Evolutionary conservation across 2,329 filamentous ascomycete species (phyloP).

Genomic region (Exophiala mesophila): DNA sequence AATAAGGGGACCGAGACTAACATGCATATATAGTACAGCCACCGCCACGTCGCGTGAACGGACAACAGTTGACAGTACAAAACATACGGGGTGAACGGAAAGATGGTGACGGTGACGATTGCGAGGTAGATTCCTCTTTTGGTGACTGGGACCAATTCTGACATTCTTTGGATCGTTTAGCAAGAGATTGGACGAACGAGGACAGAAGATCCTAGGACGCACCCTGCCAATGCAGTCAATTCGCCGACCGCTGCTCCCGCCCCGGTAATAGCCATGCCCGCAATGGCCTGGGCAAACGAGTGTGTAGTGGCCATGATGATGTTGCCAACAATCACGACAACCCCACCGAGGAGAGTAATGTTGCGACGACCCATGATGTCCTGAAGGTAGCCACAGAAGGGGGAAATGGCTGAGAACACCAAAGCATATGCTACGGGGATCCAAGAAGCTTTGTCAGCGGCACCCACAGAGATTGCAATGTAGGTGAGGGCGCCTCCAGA

Average conservation of each 20-base stretch:
- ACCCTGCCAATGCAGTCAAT: constrained; percentile 17
- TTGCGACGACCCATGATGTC: constrained; percentile 15
- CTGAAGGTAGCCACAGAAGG: constrained; percentile 14
- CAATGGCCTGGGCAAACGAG: constrained; percentile 6
- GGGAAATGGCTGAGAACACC: constrained; percentile 9
- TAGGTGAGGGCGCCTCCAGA: constrained; percentile 10
- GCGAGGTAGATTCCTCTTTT: constrained; percentile 11
- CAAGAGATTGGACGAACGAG: no score
- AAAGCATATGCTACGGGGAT: constrained; percentile 12
- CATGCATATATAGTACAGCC: no score
- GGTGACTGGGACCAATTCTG: constrained; percentile 17
- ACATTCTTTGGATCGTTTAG: no score
- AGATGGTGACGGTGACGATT: constrained; percentile 10
- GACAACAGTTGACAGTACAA: constrained; percentile 8
- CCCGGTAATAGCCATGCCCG: constrained; percentile 6
- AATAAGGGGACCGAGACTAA: no score
- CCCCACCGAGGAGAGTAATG: constrained; percentile 9
- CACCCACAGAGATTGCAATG: constrained; percentile 9
- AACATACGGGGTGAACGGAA: constrained; percentile 15
- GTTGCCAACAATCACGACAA: constrained; percentile 7
- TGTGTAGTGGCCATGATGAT: constrained; percentile 10
- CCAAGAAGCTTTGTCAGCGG: constrained; percentile 4
- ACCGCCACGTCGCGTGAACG: constrained; percentile 10
- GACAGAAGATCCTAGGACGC: no score
- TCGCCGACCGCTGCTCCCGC: constrained; percentile 15